phyloP scores from a whole-genome alignment of 805 yeast species.

The Cyberlindnera subsufficiens region DNA sequence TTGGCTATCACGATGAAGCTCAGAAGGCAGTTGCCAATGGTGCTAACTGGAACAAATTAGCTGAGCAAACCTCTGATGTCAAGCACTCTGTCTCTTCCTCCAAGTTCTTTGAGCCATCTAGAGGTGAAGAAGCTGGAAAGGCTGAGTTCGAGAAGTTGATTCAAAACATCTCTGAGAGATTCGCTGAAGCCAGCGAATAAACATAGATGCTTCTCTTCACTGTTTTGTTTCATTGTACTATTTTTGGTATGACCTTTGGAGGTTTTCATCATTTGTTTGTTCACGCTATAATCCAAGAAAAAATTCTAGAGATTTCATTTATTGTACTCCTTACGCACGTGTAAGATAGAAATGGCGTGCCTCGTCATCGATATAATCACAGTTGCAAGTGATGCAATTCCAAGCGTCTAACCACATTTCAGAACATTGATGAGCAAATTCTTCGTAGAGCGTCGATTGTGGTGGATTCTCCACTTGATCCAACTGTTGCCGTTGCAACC shows the following conservation, averaged over 20 bases:
- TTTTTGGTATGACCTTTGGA: neutral
- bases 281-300: neutral
- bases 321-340: neutral
- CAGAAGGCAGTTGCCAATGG: conserved; percentile 94
- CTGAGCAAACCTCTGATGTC: conserved; percentile 85
- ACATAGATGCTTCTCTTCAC: neutral
- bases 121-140: conserved; percentile 75
- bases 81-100: conserved; percentile 92
- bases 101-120: conserved; percentile 92
- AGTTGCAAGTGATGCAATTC: neutral
- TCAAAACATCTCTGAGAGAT: conserved; percentile 75
- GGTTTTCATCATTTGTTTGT: neutral
- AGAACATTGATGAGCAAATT: neutral
- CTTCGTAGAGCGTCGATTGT: neutral
- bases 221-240: no score
- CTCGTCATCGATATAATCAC: neutral
- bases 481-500: neutral
- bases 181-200: conserved; percentile 92
- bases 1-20: conserved; percentile 91
- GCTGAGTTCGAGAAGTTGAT: conserved; percentile 74
- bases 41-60: conserved; percentile 87
- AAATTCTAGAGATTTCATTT: neutral
- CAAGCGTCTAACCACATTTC: neutral
- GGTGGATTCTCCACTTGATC: neutral
- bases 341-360: neutral